Conservation (phyloP, 2,329 filamentous ascomycete genomes). For the Aureobasidium vineae region DNA sequence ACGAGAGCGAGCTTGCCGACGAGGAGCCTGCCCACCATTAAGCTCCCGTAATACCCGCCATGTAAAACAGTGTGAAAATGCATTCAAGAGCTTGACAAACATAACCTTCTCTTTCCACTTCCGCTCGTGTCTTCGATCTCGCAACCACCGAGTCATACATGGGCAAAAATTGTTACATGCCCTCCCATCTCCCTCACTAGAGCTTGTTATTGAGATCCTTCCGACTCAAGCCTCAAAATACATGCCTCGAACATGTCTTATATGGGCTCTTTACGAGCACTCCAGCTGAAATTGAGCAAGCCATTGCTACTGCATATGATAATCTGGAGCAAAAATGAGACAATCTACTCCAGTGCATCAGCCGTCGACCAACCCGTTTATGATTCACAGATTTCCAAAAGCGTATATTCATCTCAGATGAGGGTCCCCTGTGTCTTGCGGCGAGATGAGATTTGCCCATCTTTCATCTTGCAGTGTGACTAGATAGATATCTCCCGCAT, state of each 20-base stretch:
- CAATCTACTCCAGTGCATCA: not conserved
- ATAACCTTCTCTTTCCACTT: not conserved
- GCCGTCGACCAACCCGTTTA: not conserved
- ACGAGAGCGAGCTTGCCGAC: conserved; percentile 28
- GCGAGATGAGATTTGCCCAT: not conserved
- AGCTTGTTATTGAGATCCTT: not conserved
- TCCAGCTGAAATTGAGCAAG: not conserved
- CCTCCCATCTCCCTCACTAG: not conserved
- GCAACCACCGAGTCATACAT: not conserved
- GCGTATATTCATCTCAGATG: not conserved
- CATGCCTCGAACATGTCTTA: not conserved
- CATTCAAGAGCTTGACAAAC: conserved; percentile 22
- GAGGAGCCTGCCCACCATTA: conserved; percentile 28
- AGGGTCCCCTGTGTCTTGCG: not conserved
- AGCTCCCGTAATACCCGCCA: conserved; percentile 39
- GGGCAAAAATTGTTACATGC: not conserved
- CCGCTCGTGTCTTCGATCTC: not conserved
- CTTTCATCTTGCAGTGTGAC: not conserved
- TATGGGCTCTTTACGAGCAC: not conserved
- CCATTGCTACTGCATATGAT: not conserved
- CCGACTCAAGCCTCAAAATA: not conserved
- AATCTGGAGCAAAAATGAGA: not conserved
- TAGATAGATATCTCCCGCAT: not conserved
- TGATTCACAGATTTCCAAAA: not conserved
- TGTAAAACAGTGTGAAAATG: conserved; percentile 25